Evolutionary conservation across 495 filamentous ascomycete species (phyloP), one percentile per base, ranked within the genome.

Genomic region (Achaetomiella virescens): DNA sequence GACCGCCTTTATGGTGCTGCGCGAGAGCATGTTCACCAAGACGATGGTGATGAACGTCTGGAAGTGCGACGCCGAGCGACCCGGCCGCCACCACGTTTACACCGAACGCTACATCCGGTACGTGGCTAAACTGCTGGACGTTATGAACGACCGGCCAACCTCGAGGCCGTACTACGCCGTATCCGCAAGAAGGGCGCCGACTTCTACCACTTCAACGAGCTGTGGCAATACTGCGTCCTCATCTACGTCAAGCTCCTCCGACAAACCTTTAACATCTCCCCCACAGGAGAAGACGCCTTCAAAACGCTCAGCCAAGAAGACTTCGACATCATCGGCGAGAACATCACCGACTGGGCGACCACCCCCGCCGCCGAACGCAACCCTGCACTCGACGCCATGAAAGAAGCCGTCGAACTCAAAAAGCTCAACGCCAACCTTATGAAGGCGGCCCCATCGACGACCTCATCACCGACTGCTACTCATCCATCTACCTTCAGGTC

Each of bases 21-120:
- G 84, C 10, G 87, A 93, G 57, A 87, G 86, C 50, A 95, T 96
- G 62, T 91, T 96, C 63, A 96, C 91, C 40, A 96, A 95, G 71
- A 96, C 91, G 10, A 92, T 96, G 84, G 83, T 85, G 6, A 83
- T 95, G 60, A 89, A 95, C 68, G 91, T 99, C 12, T 99, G 93
- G 93, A 91, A 89, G 56, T 95, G 93, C 21, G 91, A 96, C 50
- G 82, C 86, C 51, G 93, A 99, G 70, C 84, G 93, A 18, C 84
- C 90, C 6, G 93, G 93, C 0, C 78, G 93, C 40, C 95, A 97
- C 64, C 93, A 93, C 63, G 89, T 97, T 35, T 99, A 95, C 71
- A 97, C 89, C 15, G 84, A 86, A 45, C 86, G 87, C 52, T 99
- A 99, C 68, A 88, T 90, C 6, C 79, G 83, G 36, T 92, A 91